Evolutionary conservation across 345 rosid genomes (phyloP).

Genomic region (Populus ilicifolia): DNA sequence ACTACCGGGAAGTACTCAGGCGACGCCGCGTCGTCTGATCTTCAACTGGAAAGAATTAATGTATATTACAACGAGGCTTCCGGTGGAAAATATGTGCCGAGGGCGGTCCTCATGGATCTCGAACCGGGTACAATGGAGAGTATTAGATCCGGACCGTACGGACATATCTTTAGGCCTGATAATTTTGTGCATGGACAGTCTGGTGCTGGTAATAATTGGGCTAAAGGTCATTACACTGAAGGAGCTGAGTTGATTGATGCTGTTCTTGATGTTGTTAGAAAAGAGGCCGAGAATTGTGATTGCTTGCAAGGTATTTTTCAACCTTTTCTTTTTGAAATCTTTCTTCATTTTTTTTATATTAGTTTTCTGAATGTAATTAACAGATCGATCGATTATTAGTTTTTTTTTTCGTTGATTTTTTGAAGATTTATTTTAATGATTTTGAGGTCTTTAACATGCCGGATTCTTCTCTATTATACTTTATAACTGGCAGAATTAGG

Average conservation of each 20-base stretch:
- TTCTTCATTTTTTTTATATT: neutral
- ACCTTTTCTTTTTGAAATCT: neutral
- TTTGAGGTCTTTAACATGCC: neutral
- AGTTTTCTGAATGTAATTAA: too few species aligned
- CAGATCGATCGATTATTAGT: neutral
- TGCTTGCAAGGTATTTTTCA: slow-evolving; percentile 75
- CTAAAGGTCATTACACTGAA: slow-evolving; percentile 90
- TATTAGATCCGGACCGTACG: slow-evolving; percentile 86
- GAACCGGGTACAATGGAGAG: slow-evolving; percentile 99
- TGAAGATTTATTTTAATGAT: neutral
- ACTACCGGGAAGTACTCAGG: slow-evolving; percentile 76
- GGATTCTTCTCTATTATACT: neutral
- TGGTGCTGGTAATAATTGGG: slow-evolving; percentile 87
- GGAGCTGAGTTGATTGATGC: slow-evolving; percentile 93
- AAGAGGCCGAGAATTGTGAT: slow-evolving; percentile 96
- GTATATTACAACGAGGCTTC: slow-evolving; percentile 93
- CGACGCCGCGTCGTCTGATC: slow-evolving; percentile 45
- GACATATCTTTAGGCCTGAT: slow-evolving; percentile 84
- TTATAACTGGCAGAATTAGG: neutral
- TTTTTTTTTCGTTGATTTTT: neutral
- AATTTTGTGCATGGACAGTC: slow-evolving; percentile 85
- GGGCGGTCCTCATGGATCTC: slow-evolving; percentile 97
- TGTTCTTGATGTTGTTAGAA: slow-evolving; percentile 94
- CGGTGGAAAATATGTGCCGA: slow-evolving; percentile 87
- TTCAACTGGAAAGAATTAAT: slow-evolving; percentile 84